Conservation (phyloP, 176 grass and related monocot species). For the Zea luxurians region DNA sequence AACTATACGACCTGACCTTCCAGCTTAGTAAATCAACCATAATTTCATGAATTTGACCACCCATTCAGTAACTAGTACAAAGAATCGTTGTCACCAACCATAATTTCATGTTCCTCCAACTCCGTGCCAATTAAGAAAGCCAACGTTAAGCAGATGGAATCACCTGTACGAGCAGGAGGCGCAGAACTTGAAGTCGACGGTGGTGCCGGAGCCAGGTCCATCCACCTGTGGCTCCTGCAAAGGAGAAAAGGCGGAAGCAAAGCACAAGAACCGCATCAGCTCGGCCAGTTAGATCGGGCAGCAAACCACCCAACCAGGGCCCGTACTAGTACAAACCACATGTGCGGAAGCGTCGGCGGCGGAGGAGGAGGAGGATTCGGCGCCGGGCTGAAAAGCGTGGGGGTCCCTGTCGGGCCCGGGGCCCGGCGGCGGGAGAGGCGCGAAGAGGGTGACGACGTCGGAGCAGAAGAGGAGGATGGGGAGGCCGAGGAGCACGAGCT, state of each 20-base stretch:
- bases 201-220: constrained; percentile 76
- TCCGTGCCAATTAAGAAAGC: not conserved
- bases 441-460: constrained; percentile 78
- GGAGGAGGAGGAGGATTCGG: not conserved
- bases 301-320: not conserved
- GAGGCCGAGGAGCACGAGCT: constrained; percentile 81
- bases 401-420: constrained; percentile 23
- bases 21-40: constrained; percentile 7
- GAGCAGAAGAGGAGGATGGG: constrained; percentile 94
- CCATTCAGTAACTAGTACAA: not conserved
- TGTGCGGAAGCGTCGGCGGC: constrained; percentile 17
- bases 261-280: not conserved
- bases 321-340: not conserved
- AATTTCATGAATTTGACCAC: constrained; percentile 17
- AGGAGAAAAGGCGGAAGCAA: not conserved
- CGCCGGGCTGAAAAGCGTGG: constrained; percentile 26
- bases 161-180: constrained; percentile 88
- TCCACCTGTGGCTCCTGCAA: constrained; percentile 51
- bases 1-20: not conserved
- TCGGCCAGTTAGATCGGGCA: not conserved
- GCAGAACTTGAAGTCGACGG: constrained; percentile 80
- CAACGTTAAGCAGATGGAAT: not conserved
- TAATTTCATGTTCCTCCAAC: not conserved
- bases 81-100: not conserved
- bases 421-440: constrained; percentile 46